Base-by-base conservation (phyloP, 306 rosid genomes). In the Inga oerstediana region DNA sequence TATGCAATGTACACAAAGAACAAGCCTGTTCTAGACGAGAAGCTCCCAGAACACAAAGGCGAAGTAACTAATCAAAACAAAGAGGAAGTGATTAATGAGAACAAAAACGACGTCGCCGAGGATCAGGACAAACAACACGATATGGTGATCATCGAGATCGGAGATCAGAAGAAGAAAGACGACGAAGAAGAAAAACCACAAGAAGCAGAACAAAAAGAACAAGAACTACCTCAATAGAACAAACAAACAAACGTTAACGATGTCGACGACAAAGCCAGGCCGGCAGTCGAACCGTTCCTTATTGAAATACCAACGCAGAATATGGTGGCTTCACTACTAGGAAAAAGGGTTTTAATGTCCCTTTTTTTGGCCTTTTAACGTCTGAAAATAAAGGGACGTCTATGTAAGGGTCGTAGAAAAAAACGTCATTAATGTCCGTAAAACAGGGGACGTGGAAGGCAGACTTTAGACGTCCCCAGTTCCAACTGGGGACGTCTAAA, bases 41-140 rank as follows among this genome's bases (percentile, higher is more conserved):
- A 92, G 86, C 92, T 94, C 24, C 90, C 92, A 72, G 93, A 90
- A 83, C 93, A 90, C 45, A 90, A 90, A 85, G 84, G 79, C 2
- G 94, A 90, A 4, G 35, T 78, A 30, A 56, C 54, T n/a, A 81
- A 15, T 9, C 75, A 52, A 67, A 74, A 61, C 44, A 71, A 22
- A 86, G 84, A 75, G 2, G 94, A 90, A 3, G 43, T 16, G 44
- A 85, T 65, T 61, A 66, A 83, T 30, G 78, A 61, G 19, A 24
- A 86, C 13, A 87, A 39, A 0, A 45, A 59, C 11, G 30, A 3
- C 59, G 59, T 1, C 37, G 72, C 44, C 4, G 66, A 77, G 34
- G 69, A 39, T 39, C 43, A 83, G 44, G 64, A 45, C 6, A 35
- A 85, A 12, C 86, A 19, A 78, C 72, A 35, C 0, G 74, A 39